Evolutionary conservation across 129 eudicot genomes (phyloP).

Genomic region (Mikania micrantha): DNA sequence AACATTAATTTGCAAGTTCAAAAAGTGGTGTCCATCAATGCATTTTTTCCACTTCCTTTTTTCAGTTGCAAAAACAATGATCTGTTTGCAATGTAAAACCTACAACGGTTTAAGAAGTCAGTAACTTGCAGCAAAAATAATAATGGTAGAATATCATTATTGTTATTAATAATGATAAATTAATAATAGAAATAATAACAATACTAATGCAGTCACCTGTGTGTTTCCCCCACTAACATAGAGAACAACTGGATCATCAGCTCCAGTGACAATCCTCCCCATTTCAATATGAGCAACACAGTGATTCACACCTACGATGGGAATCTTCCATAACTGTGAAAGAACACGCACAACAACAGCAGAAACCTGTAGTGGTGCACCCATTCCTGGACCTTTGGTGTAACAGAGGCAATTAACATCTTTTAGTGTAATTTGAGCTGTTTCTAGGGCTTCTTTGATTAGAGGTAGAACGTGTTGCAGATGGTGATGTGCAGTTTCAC

Average conservation of each 20-base stretch:
- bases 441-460: constrained; percentile 57
- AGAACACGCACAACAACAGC: constrained; percentile 80
- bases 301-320: constrained; percentile 86
- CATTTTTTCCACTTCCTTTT: not conserved
- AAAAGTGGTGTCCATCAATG: not conserved
- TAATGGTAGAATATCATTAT: not conserved
- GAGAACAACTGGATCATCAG: constrained; percentile 82
- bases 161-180: not conserved
- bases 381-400: constrained; percentile 99
- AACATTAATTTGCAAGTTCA: not conserved
- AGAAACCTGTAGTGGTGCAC: constrained; percentile 76
- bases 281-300: constrained; percentile 98
- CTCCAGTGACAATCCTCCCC: constrained; percentile 95
- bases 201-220: constrained; percentile 41
- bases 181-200: not conserved
- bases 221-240: constrained; percentile 98
- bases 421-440: constrained; percentile 47
- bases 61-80: not conserved
- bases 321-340: constrained; percentile 91
- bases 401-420: constrained; percentile 83
- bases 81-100: not conserved
- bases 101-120: not conserved
- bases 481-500: constrained; percentile 95
- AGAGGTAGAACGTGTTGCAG: constrained; percentile 68
- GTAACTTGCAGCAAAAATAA: not conserved